Evolutionary conservation across 805 yeast species (phyloP), one percentile per base, ranked within the genome.

Genomic region (Pichia membranifaciens): DNA sequence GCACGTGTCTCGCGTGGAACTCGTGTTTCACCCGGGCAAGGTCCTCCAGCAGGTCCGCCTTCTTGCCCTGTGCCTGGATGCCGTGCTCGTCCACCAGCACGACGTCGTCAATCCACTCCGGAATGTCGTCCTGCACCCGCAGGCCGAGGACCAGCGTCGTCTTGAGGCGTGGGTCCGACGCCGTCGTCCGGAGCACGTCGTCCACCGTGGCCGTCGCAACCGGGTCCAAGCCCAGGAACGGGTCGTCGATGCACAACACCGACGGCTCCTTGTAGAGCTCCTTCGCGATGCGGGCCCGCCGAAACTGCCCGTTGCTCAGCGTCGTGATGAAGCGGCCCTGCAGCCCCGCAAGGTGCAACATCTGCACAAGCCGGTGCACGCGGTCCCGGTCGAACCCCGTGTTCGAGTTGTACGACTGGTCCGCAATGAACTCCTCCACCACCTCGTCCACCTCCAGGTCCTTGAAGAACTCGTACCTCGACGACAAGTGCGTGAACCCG

Each of bases 211-310:
- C 51, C 0, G 87, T 70, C 12, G 95, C 90, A 1, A 64, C 60
- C 0, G 96, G 93, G 58, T 91, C 99, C 16, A 91, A 70, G 0
- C 98, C 99, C 36, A 93, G 64, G 57, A 89, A 91, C 9, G 96
- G 96, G 58, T 93, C 98, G 62, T 93, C 98, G 17, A 91, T 73
- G 4, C 91, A 61, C 45, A 89, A 66, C 28, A 89, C 54, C 38
- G 71, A 69, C 0, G 97, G 96, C 31, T 75, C 68, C 39, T 71
- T 69, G 47, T 87, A 72, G 38, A 93, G 57, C 0, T 89, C 80
- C 51, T 77, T 75, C 0, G 96, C 98, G 23, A 93, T 67, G 51
- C 96, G 73, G 0, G 97, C 96, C 43, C 99, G 72, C 56, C 99
- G 74, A 62, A 86, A 81, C 64, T 93, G 99, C 0, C 99, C 99